Base-by-base conservation (phyloP, 371 early-diverging fungal species). In the Smittium culicis region DNA sequence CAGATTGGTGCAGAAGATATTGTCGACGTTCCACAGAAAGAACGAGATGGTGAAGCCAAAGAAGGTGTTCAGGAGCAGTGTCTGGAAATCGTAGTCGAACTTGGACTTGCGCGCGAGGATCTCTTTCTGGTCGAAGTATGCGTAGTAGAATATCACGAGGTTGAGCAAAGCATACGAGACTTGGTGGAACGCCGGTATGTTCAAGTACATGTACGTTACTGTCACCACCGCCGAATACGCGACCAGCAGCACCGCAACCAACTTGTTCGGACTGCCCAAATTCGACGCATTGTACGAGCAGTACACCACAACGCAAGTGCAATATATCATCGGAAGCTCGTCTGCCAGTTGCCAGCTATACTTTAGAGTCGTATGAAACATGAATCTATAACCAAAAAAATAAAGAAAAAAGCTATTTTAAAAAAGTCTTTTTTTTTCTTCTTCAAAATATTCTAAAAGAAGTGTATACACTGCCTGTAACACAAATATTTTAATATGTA, bases 21-120 rank as follows among this genome's bases (percentile, higher is more conserved):
- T 91, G 74, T 91, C 92, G 24, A 89, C 72, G 67, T 88, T 88
- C 92, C 92, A 91, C 35, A 89, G 73, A 1, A 76, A 66, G 70
- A 90, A 90, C 0, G 85, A 85, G 16, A 76, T 33, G 28, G 79
- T 74, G 69, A 85, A 86, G 24, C 84, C 74, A 35, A 69, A 65
- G 69, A 80, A 29, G 71, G 79, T 60, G 66, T 67, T 68, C 73
- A 73, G 57, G 80, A 69, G 61, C 74, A 72, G 57, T 54, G 64
- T 54, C 70, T 65, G 58, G 70, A 76, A 72, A 64, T 82, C 79
- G 16, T 73, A 65, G 32, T 64, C 67, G 14, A 70, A 69, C 0
- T 68, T 70, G 27, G 64, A 28, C n/a, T 76, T 68, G n/a, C 77
- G 75, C 33, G 82, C 71, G 57, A 71, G 68, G 2, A 76, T 65